Conservation (phyloP, 331 rosid genomes). For the Rhamnella rubrinervis region DNA sequence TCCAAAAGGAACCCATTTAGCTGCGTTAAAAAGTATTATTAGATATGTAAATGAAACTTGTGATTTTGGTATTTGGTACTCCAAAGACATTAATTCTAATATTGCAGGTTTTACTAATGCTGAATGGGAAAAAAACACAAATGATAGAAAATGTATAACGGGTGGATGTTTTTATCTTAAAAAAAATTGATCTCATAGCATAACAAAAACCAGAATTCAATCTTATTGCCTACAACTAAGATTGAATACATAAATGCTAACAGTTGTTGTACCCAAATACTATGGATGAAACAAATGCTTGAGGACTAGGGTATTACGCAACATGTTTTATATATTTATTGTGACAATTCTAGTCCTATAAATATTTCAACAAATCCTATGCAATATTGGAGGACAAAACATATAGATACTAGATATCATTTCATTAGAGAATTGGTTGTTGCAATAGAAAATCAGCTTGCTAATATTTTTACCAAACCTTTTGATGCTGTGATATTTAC, state of each 20-base stretch:
- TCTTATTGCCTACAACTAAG: neutral
- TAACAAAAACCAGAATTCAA: neutral
- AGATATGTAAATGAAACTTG: neutral
- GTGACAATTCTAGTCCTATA: neutral
- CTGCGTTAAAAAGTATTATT: neutral
- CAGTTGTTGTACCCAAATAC: neutral
- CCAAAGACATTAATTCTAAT: neutral
- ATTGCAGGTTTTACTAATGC: neutral
- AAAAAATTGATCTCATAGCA: neutral
- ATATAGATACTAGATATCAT: conserved; percentile 1
- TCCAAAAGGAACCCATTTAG: neutral
- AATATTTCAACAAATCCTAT: neutral
- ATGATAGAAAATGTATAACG: neutral
- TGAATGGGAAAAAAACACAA: neutral
- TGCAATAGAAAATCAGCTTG: neutral
- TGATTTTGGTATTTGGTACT: neutral
- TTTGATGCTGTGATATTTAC: neutral
- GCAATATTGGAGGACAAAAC: neutral
- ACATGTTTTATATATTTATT: neutral
- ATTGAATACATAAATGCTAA: neutral
- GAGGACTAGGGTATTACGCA: neutral
- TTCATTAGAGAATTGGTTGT: neutral
- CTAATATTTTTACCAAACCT: neutral
- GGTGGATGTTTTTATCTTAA: neutral
- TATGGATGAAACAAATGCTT: neutral